Evolutionary conservation across 208 protist genomes (phyloP).

Genomic region (Crithidia bombi): DNA sequence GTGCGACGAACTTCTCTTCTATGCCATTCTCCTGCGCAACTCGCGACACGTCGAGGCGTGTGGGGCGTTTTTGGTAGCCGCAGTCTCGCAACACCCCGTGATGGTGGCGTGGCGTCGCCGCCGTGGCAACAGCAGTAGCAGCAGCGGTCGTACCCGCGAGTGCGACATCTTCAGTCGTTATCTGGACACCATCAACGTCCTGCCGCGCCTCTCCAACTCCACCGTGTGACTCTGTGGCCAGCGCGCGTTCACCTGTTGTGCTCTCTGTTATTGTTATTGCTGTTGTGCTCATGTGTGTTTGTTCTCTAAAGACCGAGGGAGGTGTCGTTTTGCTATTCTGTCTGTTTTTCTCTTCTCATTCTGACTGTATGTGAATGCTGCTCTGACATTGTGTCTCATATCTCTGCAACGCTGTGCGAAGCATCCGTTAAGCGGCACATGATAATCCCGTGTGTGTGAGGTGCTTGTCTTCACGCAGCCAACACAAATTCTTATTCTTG

Average conservation of each 20-base stretch:
- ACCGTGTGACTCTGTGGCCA: not conserved
- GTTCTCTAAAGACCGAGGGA: not conserved
- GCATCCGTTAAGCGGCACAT: no score
- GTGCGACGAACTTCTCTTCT: conserved; percentile 83
- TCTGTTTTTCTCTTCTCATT: conserved; percentile 11
- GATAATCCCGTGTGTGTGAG: no score
- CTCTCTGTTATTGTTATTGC: conserved; percentile 7
- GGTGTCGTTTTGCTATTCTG: not conserved
- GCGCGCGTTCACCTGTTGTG: not conserved
- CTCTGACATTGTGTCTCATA: no score
- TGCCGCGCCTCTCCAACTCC: conserved; percentile 19
- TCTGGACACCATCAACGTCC: conserved; percentile 35
- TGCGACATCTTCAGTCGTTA: conserved; percentile 49
- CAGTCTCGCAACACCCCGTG: conserved; percentile 70
- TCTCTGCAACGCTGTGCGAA: no score
- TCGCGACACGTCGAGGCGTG: conserved; percentile 79
- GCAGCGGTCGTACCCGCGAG: conserved; percentile 15
- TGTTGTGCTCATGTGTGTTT: conserved; percentile 4
- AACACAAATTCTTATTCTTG: no score
- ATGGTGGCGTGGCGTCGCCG: conserved; percentile 66
- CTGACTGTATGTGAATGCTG: not conserved
- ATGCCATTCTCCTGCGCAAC: conserved; percentile 81
- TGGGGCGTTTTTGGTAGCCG: conserved; percentile 66
- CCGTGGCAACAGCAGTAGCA: conserved; percentile 29
- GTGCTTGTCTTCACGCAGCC: no score